Base-by-base conservation (phyloP, 495 filamentous ascomycete genomes). In the Jackrogersella minutella region DNA sequence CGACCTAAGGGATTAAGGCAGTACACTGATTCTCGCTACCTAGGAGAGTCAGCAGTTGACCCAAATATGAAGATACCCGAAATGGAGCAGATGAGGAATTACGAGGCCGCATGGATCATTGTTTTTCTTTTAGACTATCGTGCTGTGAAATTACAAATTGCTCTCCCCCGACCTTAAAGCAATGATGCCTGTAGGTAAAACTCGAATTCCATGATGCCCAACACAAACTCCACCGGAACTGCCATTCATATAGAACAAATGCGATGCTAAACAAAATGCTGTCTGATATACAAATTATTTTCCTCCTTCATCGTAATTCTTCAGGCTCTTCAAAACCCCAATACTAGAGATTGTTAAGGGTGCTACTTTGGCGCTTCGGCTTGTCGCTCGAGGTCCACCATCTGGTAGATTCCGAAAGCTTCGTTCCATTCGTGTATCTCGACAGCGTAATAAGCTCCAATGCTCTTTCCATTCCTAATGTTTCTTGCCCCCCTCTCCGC, bases 401-500 rank as follows among this genome's bases (percentile, higher is more conserved):
- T 28, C 34, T 54, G 30, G 19, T 37, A 39, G 6, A 34, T 40
- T 16, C 16, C 17, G 22, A 37, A 28, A 21, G 14, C 11, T 1
- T 61, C 17, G 19, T 36, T 30, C 26, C 39, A 5, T 28, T 2
- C 7, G 9, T n/a, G n/a, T 14, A 40, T 31, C n/a, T 17, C 26
- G 6, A 6, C 34, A 26, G 17, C 26, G 22, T 60, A 5, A 19
- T 17, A 24, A 7, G 13, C 16, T 19, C 26, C 10, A 34, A 40
- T 44, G 40, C 37, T 40, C 43, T n/a, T 9, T 58, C 21, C 34
- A 2, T 2, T 22, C 24, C 63, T 68, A 80, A 50, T 73, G 75
- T 44, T 75, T 61, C 56, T 71, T 67, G 46, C 74, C 71, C 22
- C 72, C 67, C 16, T 75, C 74, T 50, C 71, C 53, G 33, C 73